Conservation (phyloP, 495 filamentous ascomycete genomes). For the Talaromyces ruber region DNA sequence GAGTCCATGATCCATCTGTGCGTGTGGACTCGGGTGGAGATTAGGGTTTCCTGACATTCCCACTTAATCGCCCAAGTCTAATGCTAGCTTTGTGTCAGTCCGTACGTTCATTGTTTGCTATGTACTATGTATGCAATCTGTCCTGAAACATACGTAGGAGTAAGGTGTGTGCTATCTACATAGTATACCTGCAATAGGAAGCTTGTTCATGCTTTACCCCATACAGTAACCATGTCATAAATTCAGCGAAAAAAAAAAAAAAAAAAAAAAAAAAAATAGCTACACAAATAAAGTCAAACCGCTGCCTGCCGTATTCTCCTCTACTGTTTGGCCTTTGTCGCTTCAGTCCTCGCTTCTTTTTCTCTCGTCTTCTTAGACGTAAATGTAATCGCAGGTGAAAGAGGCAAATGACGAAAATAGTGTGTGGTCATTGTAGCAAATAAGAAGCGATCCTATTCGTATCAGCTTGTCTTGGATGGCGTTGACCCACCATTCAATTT, state of each 20-base stretch:
- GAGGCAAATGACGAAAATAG: neutral
- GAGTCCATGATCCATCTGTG: neutral
- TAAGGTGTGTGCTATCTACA: neutral
- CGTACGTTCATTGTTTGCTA: neutral
- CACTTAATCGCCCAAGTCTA: neutral
- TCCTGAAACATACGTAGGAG: neutral
- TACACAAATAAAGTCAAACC: neutral
- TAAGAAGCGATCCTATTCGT: neutral
- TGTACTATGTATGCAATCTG: neutral
- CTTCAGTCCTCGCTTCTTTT: neutral
- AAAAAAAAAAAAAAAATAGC: neutral
- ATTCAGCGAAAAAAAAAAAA: neutral
- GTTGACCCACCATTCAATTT: neutral
- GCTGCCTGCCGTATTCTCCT: neutral
- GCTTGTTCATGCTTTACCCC: neutral
- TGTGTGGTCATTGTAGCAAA: neutral
- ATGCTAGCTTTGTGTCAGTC: neutral
- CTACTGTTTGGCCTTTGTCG: neutral
- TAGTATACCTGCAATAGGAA: neutral
- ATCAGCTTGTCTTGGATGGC: neutral
- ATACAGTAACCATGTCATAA: neutral
- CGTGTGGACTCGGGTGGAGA: neutral
- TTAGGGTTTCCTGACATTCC: neutral
- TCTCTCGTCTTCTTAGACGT: neutral
- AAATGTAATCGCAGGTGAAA: neutral